These are phyloP conservation scores for Vicia villosa DNA, from an alignment of 306 rosid species.

Conservation along the genomic window DNA sequence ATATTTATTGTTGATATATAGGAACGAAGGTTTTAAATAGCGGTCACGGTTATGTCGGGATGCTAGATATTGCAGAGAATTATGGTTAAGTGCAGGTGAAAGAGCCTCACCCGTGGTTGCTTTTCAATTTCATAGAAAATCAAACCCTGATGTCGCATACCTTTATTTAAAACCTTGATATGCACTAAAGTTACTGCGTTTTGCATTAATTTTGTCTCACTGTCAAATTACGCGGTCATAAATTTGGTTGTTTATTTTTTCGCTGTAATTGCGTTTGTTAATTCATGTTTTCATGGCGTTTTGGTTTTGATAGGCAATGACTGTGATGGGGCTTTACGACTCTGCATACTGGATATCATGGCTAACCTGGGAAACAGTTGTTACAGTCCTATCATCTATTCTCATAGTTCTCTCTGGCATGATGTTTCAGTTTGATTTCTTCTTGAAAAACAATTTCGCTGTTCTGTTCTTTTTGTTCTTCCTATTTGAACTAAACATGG, in stretches of 20 bases:
- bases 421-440: slow-evolving; percentile 81
- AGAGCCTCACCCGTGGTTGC: too few species aligned
- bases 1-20: too few species aligned
- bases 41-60: too few species aligned
- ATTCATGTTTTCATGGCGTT: neutral
- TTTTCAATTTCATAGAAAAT: too few species aligned
- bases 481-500: slow-evolving; percentile 91
- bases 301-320: slow-evolving; percentile 70
- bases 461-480: slow-evolving; percentile 70
- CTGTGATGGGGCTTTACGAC: slow-evolving; percentile 91
- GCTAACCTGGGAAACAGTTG: slow-evolving; percentile 82
- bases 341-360: slow-evolving; percentile 92
- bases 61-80: too few species aligned
- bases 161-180: too few species aligned
- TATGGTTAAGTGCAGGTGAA: too few species aligned
- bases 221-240: neutral
- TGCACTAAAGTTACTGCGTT: neutral
- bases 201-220: neutral
- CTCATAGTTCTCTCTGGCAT: slow-evolving; percentile 82
- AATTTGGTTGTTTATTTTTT: neutral
- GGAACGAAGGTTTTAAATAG: too few species aligned
- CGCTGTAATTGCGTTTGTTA: neutral
- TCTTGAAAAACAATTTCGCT: slow-evolving; percentile 67
- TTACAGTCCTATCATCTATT: slow-evolving; percentile 66
- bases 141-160: too few species aligned